Percentiles rank a stretch among this genome's conserved stretches.
These are phyloP conservation scores for Kazachstania viticola DNA, from an alignment of 805 yeast genomes.

Conservation along the genomic window DNA sequence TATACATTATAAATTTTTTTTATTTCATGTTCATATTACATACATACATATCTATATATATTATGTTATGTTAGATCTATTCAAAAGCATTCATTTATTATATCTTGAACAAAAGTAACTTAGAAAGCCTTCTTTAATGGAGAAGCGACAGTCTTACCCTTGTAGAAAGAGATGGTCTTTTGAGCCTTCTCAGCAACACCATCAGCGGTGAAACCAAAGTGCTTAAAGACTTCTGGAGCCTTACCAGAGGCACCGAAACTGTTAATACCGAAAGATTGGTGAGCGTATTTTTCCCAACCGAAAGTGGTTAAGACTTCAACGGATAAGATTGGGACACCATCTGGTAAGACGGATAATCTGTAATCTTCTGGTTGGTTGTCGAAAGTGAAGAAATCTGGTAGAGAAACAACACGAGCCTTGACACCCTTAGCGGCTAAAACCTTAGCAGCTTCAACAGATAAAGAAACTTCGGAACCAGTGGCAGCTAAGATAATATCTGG, in stretches of 20 bases:
- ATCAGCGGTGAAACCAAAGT: constrained; percentile 84
- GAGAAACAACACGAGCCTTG: constrained; percentile 74
- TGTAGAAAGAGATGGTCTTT: constrained; percentile 70
- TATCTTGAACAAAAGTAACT: not conserved
- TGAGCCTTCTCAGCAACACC: constrained; percentile 81
- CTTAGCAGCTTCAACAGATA: constrained; percentile 77
- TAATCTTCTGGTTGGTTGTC: constrained; percentile 75
- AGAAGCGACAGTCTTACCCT: constrained; percentile 59
- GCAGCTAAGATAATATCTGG: constrained; percentile 72
- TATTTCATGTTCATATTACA: not conserved
- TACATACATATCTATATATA: too few relatives aligned
- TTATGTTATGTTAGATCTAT: not conserved
- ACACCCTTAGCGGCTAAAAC: constrained; percentile 38
- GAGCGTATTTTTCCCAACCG: constrained; percentile 93
- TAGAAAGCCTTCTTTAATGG: constrained; percentile 61
- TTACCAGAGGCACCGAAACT: constrained; percentile 96
- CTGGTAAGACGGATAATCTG: constrained; percentile 80
- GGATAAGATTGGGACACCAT: constrained; percentile 84
- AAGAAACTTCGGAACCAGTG: constrained; percentile 85
- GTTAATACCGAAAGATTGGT: constrained; percentile 91
- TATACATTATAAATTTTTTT: too few relatives aligned
- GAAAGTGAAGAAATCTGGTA: constrained; percentile 89
- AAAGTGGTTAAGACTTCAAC: constrained; percentile 85
- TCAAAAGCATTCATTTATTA: not conserved
- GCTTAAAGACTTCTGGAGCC: constrained; percentile 69